These are phyloP conservation scores for Neurospora tetrasperma DNA, from an alignment of 495 filamentous ascomycete genomes.

Conservation along the genomic window DNA sequence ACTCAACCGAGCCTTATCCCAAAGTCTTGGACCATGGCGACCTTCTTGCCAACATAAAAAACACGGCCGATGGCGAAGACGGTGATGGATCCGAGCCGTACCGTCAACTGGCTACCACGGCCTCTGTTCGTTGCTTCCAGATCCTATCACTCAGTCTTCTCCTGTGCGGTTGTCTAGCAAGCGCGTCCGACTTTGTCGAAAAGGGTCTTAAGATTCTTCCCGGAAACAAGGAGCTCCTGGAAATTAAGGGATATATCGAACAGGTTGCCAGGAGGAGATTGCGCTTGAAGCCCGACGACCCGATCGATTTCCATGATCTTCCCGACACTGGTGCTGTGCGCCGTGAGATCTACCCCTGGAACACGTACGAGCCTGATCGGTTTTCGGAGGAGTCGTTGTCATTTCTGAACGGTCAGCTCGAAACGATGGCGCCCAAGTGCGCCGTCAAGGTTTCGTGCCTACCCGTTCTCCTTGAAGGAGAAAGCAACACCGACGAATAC, in stretches of 20 bases:
- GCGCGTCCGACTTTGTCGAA: slow-evolving; percentile 55
- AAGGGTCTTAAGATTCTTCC: slow-evolving; percentile 37
- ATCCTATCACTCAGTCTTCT: slow-evolving; percentile 50
- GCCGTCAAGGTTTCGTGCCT: slow-evolving; percentile 63
- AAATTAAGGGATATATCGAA: slow-evolving; percentile 37
- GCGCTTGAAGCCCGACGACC: slow-evolving; percentile 24
- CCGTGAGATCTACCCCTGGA: slow-evolving; percentile 91
- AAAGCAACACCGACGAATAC: slow-evolving; percentile 30
- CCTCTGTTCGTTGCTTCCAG: slow-evolving; percentile 43
- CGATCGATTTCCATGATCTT: slow-evolving; percentile 42
- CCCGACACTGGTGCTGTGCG: slow-evolving; percentile 69
- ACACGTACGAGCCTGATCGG: slow-evolving; percentile 76
- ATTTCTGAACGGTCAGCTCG: slow-evolving; percentile 56
- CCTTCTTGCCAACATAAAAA: slow-evolving; percentile 26
- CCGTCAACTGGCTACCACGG: slow-evolving; percentile 27
- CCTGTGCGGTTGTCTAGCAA: slow-evolving; percentile 59
- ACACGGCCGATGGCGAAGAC: slow-evolving; percentile 24
- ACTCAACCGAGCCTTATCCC: slow-evolving; percentile 21
- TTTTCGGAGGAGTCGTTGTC: slow-evolving; percentile 57
- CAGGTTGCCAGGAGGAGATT: slow-evolving; percentile 36
- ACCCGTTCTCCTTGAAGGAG: slow-evolving; percentile 51
- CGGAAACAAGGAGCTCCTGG: slow-evolving; percentile 35
- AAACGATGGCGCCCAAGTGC: slow-evolving; percentile 54
- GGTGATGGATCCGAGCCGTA: slow-evolving; percentile 20
- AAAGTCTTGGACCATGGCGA: slow-evolving; percentile 32